Percentiles rank a stretch among this genome's conserved stretches.
Conservation (phyloP, 2,329 filamentous ascomycete genomes). For the Gyromitra esculenta region DNA sequence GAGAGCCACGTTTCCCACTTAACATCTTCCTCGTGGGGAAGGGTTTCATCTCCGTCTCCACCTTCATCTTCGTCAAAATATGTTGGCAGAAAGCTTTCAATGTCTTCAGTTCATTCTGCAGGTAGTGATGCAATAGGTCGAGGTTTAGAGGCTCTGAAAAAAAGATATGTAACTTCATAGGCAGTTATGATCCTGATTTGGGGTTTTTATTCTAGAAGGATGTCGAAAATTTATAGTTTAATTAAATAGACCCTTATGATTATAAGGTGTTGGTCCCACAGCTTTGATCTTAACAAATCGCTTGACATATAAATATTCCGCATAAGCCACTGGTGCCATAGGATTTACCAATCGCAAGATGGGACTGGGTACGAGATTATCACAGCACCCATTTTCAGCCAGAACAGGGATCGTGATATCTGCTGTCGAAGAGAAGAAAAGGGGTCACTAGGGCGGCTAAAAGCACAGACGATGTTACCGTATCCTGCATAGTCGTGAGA, state of each 20-base stretch:
- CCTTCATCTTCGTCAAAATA: neutral
- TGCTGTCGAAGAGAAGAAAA: too few relatives aligned
- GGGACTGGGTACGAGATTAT: too few relatives aligned
- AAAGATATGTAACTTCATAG: constrained; percentile 12
- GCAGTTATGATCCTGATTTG: neutral
- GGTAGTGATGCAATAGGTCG: constrained; percentile 15
- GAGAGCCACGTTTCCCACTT: constrained; percentile 2
- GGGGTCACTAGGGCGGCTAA: too few relatives aligned
- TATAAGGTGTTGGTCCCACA: neutral
- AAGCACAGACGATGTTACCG: too few relatives aligned
- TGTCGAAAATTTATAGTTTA: neutral
- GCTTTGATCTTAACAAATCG: neutral
- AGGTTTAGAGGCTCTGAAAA: constrained; percentile 19
- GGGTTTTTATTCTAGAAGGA: neutral
- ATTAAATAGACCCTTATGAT: neutral
- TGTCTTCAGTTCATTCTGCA: constrained; percentile 15
- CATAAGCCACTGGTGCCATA: neutral
- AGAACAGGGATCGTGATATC: too few relatives aligned
- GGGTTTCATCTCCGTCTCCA: neutral
- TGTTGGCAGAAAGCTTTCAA: constrained; percentile 12
- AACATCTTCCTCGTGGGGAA: neutral
- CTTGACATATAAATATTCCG: neutral
- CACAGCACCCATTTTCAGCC: too few relatives aligned
- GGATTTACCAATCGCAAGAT: neutral
- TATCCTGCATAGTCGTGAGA: too few relatives aligned